A percentile compares a stretch with the other conserved stretches of the same genome.
These are phyloP conservation scores for Solanum rostratum DNA, from an alignment of 257 asterid genomes.

Conservation along the genomic window DNA sequence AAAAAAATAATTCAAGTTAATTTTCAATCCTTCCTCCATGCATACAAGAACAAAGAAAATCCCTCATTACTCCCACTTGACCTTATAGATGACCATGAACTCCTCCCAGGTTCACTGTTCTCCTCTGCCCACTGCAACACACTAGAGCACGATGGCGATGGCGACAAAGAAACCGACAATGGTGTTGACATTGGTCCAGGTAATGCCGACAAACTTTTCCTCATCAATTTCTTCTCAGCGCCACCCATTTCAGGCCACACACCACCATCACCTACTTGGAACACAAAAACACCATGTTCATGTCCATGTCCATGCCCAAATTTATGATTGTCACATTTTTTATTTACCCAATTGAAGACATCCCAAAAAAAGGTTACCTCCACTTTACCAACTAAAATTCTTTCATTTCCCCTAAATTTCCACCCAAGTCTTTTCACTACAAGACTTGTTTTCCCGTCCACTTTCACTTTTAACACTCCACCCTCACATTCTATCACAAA, in stretches of 20 bases:
- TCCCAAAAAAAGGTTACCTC: conserved; percentile 31
- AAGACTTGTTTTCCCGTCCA: conserved; percentile 16
- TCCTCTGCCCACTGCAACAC: conserved; percentile 37
- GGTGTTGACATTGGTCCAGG: not conserved
- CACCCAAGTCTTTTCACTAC: conserved; percentile 23
- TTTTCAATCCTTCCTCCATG: conserved; percentile 24
- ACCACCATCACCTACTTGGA: conserved; percentile 25
- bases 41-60: conserved; percentile 27
- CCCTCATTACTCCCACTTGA: conserved; percentile 18
- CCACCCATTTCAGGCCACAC: conserved; percentile 35
- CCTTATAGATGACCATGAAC: conserved; percentile 28
- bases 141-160: conserved; percentile 23
- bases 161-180: conserved; percentile 1
- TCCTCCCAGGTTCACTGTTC: conserved; percentile 29
- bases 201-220: conserved; percentile 19
- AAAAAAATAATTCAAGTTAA: not conserved
- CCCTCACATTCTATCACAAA: conserved; percentile 22
- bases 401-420: conserved; percentile 32
- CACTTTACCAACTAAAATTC: conserved; percentile 13
- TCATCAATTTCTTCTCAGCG: conserved; percentile 24
- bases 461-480: conserved; percentile 24
- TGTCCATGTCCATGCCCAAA: conserved; percentile 9
- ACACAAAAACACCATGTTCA: conserved; percentile 21
- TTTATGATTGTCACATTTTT: not conserved
- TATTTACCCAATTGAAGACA: conserved; percentile 27